phyloP scores from a whole-genome alignment of 257 asterid genomes.

The Hygrophila difformis region DNA sequence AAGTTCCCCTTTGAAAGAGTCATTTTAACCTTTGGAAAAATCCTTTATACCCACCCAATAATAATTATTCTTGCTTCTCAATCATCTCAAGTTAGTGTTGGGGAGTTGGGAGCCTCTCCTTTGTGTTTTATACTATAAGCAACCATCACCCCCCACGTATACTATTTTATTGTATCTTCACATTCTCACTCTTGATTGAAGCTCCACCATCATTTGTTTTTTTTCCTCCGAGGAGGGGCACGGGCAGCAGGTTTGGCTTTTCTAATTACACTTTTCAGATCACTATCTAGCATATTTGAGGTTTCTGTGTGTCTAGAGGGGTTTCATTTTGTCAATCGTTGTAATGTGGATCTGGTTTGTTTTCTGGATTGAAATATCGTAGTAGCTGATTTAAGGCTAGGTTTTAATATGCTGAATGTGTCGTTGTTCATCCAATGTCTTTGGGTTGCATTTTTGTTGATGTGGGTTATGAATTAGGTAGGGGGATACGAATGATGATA shows the following conservation, averaged over 20 bases:
- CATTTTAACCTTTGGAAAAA: conserved; percentile 35
- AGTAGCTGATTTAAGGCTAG: too few relatives aligned
- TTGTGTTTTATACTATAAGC: conserved; percentile 21
- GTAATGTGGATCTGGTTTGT: conserved; percentile 11
- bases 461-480: too few relatives aligned
- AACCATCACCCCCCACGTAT: conserved; percentile 12
- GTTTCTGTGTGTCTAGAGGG: conserved; percentile 14
- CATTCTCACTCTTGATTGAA: too few relatives aligned
- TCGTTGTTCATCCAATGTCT: too few relatives aligned
- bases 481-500: too few relatives aligned
- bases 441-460: too few relatives aligned
- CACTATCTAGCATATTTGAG: conserved; percentile 8
- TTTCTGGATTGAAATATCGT: conserved; percentile 10
- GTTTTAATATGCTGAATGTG: too few relatives aligned
- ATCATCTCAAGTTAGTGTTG: conserved; percentile 3
- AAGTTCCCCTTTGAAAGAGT: conserved; percentile 26
- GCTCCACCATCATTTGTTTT: too few relatives aligned
- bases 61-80: conserved; percentile 3
- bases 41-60: conserved; percentile 27
- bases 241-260: conserved; percentile 20
- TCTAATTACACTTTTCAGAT: neutral
- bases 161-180: conserved; percentile 16
- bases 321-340: too few relatives aligned
- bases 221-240: too few relatives aligned
- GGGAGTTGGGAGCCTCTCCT: neutral